A percentile compares a stretch with the other conserved stretches of the same genome.
Conservation (phyloP, 345 rosid species). For the Eutrema yunnanense region DNA sequence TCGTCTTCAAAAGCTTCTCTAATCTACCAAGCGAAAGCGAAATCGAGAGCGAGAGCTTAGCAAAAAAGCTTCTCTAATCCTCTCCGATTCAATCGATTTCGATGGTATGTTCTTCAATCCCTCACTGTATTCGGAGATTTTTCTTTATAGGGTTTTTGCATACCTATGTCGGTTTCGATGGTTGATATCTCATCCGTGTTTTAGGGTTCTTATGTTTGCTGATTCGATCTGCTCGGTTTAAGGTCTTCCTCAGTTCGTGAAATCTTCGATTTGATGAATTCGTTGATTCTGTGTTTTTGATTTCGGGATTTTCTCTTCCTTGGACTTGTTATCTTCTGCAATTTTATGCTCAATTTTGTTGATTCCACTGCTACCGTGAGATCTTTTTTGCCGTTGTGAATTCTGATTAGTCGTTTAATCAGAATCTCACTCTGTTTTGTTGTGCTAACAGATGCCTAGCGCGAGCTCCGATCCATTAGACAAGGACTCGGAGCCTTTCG, state of each 20-base stretch:
- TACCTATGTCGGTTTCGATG: background rate
- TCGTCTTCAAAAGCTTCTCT: conserved; percentile 13
- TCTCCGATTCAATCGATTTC: conserved; percentile 6
- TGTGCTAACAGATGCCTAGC: conserved; percentile 42
- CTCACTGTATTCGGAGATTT: background rate
- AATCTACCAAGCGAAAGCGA: background rate
- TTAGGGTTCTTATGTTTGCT: conserved; percentile 5
- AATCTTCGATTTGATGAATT: background rate
- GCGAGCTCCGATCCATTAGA: conserved; percentile 36
- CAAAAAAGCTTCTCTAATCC: background rate
- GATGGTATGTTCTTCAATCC: conserved; percentile 21
- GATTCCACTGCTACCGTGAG: conserved; percentile 6
- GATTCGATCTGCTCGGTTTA: background rate
- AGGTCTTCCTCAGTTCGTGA: background rate
- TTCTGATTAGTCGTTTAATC: conserved; percentile 10
- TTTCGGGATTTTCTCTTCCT: background rate
- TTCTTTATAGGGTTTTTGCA: background rate
- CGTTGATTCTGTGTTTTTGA: background rate
- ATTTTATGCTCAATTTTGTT: background rate
- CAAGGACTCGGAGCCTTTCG: conserved; percentile 60
- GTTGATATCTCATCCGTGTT: background rate
- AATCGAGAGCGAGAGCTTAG: background rate
- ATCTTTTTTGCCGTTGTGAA: background rate
- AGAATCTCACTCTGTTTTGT: background rate
- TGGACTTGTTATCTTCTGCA: background rate